phyloP scores from a whole-genome alignment of 805 yeast genomes.

The Barnettozyma vustinii region DNA sequence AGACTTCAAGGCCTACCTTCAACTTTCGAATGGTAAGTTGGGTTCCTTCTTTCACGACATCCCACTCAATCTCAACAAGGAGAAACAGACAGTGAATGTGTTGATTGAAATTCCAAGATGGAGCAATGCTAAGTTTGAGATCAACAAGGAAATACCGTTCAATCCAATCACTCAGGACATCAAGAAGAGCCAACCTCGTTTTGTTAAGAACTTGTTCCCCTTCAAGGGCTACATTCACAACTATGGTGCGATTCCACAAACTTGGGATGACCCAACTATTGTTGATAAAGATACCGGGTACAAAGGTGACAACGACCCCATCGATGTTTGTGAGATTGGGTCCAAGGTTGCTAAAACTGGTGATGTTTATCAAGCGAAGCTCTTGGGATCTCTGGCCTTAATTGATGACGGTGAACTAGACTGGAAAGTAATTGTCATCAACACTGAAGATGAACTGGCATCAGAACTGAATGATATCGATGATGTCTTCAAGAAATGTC shows the following conservation, averaged over 20 bases:
- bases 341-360: constrained; percentile 51
- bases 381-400: constrained; percentile 71
- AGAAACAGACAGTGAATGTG: constrained; percentile 47
- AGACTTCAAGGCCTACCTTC: constrained; percentile 40
- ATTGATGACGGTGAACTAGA: constrained; percentile 95
- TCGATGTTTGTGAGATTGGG: constrained; percentile 84
- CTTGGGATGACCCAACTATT: constrained; percentile 93
- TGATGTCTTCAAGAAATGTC: constrained; percentile 64
- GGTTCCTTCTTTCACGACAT: constrained; percentile 55
- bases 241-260: constrained; percentile 87
- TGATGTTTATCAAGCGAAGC: constrained; percentile 57
- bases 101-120: constrained; percentile 77
- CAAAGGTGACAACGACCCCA: constrained; percentile 90
- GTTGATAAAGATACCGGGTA: constrained; percentile 36
- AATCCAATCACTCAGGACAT: constrained; percentile 82
- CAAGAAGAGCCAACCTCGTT: constrained; percentile 70
- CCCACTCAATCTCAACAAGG: constrained; percentile 46
- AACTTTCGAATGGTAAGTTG: constrained; percentile 37
- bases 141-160: constrained; percentile 47
- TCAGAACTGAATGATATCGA: constrained; percentile 51
- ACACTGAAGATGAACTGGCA: constrained; percentile 61
- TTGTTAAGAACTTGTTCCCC: constrained; percentile 75
- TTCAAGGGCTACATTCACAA: constrained; percentile 81
- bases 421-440: constrained; percentile 82
- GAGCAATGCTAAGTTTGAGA: constrained; percentile 82